Conservation (phyloP, 2,329 filamentous ascomycete genomes). For the Fusarium circinatum region DNA sequence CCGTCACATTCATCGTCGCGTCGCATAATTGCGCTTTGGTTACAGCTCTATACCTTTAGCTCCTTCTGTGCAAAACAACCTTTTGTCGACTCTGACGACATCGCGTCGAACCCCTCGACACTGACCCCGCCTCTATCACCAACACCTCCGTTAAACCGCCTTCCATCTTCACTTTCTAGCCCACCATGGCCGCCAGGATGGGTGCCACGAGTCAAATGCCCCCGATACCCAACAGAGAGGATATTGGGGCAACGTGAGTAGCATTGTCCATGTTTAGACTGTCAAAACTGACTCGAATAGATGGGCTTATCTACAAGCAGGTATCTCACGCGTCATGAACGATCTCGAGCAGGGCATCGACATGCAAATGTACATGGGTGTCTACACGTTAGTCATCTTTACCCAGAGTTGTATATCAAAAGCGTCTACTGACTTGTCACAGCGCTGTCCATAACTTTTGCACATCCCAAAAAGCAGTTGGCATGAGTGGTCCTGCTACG, state of each 20-base stretch:
- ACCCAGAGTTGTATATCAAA: neutral
- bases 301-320: constrained; percentile 89
- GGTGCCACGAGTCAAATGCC: constrained; percentile 60
- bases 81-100: constrained; percentile 35
- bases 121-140: constrained; percentile 40
- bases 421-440: constrained; percentile 50
- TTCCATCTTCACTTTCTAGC: constrained; percentile 25
- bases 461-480: constrained; percentile 93
- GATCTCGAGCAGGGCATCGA: constrained; percentile 93
- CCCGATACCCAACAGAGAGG: constrained; percentile 69
- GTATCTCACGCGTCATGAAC: constrained; percentile 93
- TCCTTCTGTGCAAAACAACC: neutral
- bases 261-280: neutral
- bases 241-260: constrained; percentile 63
- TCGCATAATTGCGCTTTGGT: neutral
- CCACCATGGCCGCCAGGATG: constrained; percentile 51
- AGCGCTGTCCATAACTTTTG: constrained; percentile 98
- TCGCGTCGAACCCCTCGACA: constrained; percentile 40
- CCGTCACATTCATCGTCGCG: neutral
- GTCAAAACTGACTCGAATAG: constrained; percentile 57
- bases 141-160: constrained; percentile 32
- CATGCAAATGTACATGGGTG: constrained; percentile 96
- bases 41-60: neutral
- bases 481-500: constrained; percentile 58
- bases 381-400: constrained; percentile 77